Percentiles rank a stretch among this genome's conserved stretches.
Conservation (phyloP, 2,329 filamentous ascomycete genomes). For the Neofusicoccum sp. region DNA sequence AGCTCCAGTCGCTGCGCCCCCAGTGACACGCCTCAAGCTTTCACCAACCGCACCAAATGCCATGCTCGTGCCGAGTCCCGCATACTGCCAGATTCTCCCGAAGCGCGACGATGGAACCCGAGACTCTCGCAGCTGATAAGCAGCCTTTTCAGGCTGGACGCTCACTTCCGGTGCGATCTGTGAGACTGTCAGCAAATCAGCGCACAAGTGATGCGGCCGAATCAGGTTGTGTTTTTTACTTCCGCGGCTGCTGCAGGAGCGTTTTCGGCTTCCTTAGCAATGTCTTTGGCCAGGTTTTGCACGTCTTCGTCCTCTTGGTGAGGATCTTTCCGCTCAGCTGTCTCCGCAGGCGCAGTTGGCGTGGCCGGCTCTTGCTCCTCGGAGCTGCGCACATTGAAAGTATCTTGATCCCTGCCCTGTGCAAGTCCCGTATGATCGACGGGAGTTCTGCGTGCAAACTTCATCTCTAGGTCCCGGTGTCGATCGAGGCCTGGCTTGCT, state of each 20-base stretch:
- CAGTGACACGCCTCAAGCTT: constrained; percentile 74
- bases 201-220: constrained; percentile 21
- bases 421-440: constrained; percentile 39
- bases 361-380: constrained; percentile 4
- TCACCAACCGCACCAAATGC: constrained; percentile 88
- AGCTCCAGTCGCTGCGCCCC: constrained; percentile 58
- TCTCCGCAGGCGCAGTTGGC: constrained; percentile 11
- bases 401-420: constrained; percentile 39
- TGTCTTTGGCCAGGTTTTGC: constrained; percentile 46
- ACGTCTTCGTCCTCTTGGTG: constrained; percentile 36
- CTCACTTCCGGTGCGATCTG: constrained; percentile 35
- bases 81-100: constrained; percentile 90
- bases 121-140: constrained; percentile 79
- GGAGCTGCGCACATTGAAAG: constrained; percentile 29
- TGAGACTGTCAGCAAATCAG: constrained; percentile 49
- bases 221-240: constrained; percentile 13
- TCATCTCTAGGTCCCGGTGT: constrained; percentile 30
- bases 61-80: constrained; percentile 91
- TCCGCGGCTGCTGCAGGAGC: constrained; percentile 31
- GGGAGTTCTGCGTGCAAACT: constrained; percentile 32
- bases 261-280: constrained; percentile 43
- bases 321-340: constrained; percentile 17
- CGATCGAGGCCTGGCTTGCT: constrained; percentile 9
- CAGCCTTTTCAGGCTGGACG: constrained; percentile 30
- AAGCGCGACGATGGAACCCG: constrained; percentile 84